These are phyloP conservation scores for Cercophora newfieldiana DNA, from an alignment of 495 filamentous ascomycete genomes.

Conservation along the genomic window DNA sequence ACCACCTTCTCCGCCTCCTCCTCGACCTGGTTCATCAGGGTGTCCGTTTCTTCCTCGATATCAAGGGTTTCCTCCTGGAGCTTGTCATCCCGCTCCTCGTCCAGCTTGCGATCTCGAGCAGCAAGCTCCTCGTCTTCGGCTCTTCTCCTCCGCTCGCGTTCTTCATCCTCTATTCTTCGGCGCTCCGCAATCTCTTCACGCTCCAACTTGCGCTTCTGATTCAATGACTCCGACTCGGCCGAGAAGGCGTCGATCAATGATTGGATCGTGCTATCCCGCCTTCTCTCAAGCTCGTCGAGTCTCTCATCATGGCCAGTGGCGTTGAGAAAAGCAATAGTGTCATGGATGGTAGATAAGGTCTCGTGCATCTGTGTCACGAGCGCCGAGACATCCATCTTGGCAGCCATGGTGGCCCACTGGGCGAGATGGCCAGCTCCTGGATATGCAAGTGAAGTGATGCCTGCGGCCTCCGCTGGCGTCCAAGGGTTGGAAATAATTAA, in stretches of 20 bases:
- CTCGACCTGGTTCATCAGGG: slow-evolving; percentile 33
- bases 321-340: slow-evolving; percentile 30
- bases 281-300: slow-evolving; percentile 34
- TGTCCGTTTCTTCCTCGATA: slow-evolving; percentile 35
- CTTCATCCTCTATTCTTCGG: slow-evolving; percentile 37
- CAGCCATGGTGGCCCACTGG: background rate
- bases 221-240: slow-evolving; percentile 25
- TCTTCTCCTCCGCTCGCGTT: slow-evolving; percentile 28
- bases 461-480: background rate
- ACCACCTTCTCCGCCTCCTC: slow-evolving; percentile 26
- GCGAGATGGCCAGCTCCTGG: background rate
- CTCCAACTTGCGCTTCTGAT: slow-evolving; percentile 22
- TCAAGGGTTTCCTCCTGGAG: slow-evolving; percentile 23
- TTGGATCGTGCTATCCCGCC: slow-evolving; percentile 29
- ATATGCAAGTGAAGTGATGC: background rate
- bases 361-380: slow-evolving; percentile 41
- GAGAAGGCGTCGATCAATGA: slow-evolving; percentile 27
- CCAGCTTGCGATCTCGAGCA: slow-evolving; percentile 22
- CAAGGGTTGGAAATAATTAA: background rate
- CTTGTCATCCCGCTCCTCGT: slow-evolving; percentile 24
- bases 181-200: slow-evolving; percentile 30
- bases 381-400: slow-evolving; percentile 31
- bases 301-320: slow-evolving; percentile 28
- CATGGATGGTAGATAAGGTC: slow-evolving; percentile 35
- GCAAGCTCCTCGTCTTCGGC: slow-evolving; percentile 35